Evolutionary conservation across 345 rosid species (phyloP).

Genomic region (Corchorus capsularis): DNA sequence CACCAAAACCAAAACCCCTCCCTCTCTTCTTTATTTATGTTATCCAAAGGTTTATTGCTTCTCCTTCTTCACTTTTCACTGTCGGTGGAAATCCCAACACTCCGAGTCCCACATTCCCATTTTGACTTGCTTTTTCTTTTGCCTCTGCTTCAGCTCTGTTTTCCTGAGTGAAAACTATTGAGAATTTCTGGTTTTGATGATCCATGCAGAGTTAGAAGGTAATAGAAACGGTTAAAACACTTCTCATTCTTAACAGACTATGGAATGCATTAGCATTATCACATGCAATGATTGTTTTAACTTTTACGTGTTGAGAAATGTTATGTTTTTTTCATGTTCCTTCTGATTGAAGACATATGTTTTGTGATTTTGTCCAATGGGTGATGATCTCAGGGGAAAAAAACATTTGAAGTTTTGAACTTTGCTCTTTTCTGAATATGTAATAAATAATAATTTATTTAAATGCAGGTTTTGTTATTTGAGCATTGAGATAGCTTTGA

Average conservation of each 20-base stretch:
- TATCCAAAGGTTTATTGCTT: neutral
- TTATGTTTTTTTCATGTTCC: neutral
- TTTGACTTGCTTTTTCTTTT: neutral
- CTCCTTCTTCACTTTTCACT: neutral
- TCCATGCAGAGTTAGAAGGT: neutral
- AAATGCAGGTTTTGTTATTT: constrained; percentile 21
- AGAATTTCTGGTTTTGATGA: neutral
- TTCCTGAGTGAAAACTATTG: neutral
- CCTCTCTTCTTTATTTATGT: constrained; percentile 13
- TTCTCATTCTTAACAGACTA: neutral
- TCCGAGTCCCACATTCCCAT: neutral
- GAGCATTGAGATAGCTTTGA: constrained; percentile 2
- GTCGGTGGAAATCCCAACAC: constrained; percentile 8
- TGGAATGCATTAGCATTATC: neutral
- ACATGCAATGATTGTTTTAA: neutral
- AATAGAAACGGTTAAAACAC: neutral
- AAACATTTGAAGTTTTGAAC: no score
- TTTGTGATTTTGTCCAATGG: no score
- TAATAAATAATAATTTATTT: neutral
- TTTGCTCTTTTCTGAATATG: no score
- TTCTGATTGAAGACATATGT: neutral
- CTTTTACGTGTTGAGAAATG: neutral
- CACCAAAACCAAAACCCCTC: constrained; percentile 28
- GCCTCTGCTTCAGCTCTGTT: constrained; percentile 1
- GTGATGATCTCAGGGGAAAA: no score